Evolutionary conservation across 2,329 filamentous ascomycete species (phyloP).

Genomic region (Thyridium curvatum): DNA sequence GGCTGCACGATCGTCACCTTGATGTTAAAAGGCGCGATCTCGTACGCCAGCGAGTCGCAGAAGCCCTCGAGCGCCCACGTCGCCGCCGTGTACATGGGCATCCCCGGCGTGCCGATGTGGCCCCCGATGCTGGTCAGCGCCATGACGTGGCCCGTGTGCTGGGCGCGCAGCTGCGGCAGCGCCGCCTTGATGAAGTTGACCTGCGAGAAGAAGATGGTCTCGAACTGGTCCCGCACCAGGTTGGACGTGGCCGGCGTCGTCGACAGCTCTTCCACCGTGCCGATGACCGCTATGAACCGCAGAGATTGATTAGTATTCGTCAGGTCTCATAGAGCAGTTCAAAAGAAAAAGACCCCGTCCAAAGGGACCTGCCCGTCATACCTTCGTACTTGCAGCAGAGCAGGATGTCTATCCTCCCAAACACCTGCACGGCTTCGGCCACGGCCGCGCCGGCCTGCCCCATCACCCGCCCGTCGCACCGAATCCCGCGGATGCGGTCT

Average conservation of each 20-base stretch:
- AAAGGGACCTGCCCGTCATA: slow-evolving; percentile 22
- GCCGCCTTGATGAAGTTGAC: slow-evolving; percentile 92
- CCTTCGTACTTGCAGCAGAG: slow-evolving; percentile 86
- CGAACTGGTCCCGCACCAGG: slow-evolving; percentile 85
- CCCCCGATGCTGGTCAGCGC: slow-evolving; percentile 85
- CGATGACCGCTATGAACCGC: slow-evolving; percentile 72
- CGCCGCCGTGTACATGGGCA: slow-evolving; percentile 85
- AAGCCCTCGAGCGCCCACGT: slow-evolving; percentile 95
- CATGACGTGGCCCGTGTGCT: slow-evolving; percentile 84
- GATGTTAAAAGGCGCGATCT: slow-evolving; percentile 94
- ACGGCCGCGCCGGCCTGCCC: slow-evolving; percentile 78
- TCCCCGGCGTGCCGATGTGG: slow-evolving; percentile 85
- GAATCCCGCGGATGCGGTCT: slow-evolving; percentile 63
- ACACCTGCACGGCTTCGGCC: slow-evolving; percentile 77
- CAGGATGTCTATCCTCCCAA: slow-evolving; percentile 83
- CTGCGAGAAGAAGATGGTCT: slow-evolving; percentile 90
- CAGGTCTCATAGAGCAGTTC: background rate
- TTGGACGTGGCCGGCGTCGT: slow-evolving; percentile 67
- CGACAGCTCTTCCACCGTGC: slow-evolving; percentile 83
- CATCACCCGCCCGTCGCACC: slow-evolving; percentile 56
- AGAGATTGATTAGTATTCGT: background rate
- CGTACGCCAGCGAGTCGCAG: slow-evolving; percentile 91
- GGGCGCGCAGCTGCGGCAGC: slow-evolving; percentile 70
- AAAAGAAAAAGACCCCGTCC: background rate
- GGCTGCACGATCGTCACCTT: slow-evolving; percentile 95